A percentile compares a stretch with the other conserved stretches of the same genome.
Conservation (phyloP, 352 stramenopile species). For the Phytophthora citrophthora region DNA sequence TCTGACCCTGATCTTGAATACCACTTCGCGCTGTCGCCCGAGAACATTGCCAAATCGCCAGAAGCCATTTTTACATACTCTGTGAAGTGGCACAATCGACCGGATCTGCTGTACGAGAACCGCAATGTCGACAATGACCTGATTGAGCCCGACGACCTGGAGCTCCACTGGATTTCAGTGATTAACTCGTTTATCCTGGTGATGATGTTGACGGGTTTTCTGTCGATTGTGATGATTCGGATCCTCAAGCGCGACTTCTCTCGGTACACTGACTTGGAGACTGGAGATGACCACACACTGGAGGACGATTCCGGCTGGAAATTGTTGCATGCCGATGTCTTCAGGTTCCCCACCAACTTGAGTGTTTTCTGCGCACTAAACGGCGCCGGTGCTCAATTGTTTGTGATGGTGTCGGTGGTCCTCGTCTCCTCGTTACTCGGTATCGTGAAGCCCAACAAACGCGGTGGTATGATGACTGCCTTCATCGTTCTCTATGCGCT, state of each 20-base stretch:
- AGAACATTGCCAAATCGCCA: slow-evolving; percentile 46
- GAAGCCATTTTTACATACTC: slow-evolving; percentile 95
- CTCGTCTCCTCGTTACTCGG: slow-evolving; percentile 92
- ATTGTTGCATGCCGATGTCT: slow-evolving; percentile 97
- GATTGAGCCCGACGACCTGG: slow-evolving; percentile 57
- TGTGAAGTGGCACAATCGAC: slow-evolving; percentile 94
- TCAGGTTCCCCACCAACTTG: slow-evolving; percentile 92
- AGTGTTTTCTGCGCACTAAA: slow-evolving; percentile 93
- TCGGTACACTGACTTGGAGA: slow-evolving; percentile 96
- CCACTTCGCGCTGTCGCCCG: slow-evolving; percentile 56
- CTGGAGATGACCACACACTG: slow-evolving; percentile 74
- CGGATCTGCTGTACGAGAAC: slow-evolving; percentile 88
- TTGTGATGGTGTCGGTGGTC: slow-evolving; percentile 92
- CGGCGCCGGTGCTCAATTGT: slow-evolving; percentile 94
- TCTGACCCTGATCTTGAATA: slow-evolving; percentile 64
- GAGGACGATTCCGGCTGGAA: slow-evolving; percentile 99
- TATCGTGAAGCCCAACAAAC: slow-evolving; percentile 94
- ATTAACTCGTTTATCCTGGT: slow-evolving; percentile 99
- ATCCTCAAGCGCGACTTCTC: slow-evolving; percentile 98
- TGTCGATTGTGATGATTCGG: slow-evolving; percentile 97
- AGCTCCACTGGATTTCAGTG: slow-evolving; percentile 98
- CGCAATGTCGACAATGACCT: slow-evolving; percentile 81
- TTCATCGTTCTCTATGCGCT: slow-evolving; percentile 96
- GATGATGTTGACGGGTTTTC: slow-evolving; percentile 96
- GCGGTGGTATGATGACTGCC: slow-evolving; percentile 93